A percentile compares a stretch with the other conserved stretches of the same genome.
phyloP scores from a whole-genome alignment of 2,329 filamentous ascomycete species.

The Trichoderma koningiopsis region DNA sequence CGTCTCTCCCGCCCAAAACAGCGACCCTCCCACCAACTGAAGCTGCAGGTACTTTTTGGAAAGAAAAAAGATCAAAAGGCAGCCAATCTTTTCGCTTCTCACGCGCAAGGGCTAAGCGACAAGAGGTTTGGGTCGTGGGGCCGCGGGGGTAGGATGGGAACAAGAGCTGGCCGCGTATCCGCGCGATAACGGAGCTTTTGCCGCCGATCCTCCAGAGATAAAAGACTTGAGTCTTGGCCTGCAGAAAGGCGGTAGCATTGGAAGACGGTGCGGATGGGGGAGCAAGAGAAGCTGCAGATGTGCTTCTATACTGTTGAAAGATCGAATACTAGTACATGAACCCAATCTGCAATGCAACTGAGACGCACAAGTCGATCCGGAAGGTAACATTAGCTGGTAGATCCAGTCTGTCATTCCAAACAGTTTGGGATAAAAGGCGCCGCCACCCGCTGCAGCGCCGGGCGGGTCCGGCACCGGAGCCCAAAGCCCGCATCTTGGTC shows the following conservation, averaged over 20 bases:
- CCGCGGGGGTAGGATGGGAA: slow-evolving; percentile 17
- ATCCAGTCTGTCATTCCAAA: neutral
- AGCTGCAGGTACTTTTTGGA: slow-evolving; percentile 10
- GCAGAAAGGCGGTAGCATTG: neutral
- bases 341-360: neutral
- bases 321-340: neutral
- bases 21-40: neutral
- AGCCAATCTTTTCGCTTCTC: slow-evolving; percentile 15
- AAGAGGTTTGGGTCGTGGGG: slow-evolving; percentile 15
- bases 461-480: slow-evolving; percentile 28
- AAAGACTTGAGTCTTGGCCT: neutral
- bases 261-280: neutral
- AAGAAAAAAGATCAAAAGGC: neutral
- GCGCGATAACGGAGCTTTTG: slow-evolving; percentile 17
- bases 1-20: slow-evolving; percentile 11
- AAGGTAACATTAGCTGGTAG: neutral
- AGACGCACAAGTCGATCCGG: neutral
- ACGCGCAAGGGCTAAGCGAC: slow-evolving; percentile 12
- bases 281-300: neutral
- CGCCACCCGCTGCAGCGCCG: slow-evolving; percentile 15
- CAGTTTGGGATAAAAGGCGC: neutral
- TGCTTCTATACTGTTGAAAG: neutral
- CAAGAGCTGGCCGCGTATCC: neutral
- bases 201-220: neutral
- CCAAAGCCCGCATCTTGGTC: neutral